phyloP scores from a whole-genome alignment of 164 flowering plant species.

The Platanus orientalis region DNA sequence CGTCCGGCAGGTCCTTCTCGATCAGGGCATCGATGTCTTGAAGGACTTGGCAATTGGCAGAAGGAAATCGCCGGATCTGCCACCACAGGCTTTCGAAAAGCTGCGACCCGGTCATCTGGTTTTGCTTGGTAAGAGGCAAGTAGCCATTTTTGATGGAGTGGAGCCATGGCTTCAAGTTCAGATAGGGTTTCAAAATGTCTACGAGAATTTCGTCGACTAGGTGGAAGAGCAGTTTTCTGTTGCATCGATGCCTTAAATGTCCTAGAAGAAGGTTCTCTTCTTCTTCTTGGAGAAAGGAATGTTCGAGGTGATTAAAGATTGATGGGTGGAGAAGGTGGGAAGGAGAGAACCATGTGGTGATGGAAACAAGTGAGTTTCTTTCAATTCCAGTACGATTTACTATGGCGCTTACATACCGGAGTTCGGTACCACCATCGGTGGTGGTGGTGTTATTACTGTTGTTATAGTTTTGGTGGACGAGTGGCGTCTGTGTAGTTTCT shows the following conservation, averaged over 20 bases:
- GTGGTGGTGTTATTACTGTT: not conserved
- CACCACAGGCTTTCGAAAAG: constrained; percentile 31
- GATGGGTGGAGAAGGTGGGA: constrained; percentile 64
- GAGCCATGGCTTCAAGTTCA: constrained; percentile 24
- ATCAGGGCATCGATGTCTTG: constrained; percentile 71
- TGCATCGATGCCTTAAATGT: constrained; percentile 20
- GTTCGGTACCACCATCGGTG: constrained; percentile 17
- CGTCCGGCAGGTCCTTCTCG: constrained; percentile 40
- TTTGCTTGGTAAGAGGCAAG: not conserved
- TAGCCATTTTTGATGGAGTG: not conserved
- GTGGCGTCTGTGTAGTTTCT: not conserved
- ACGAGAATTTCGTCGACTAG: constrained; percentile 44
- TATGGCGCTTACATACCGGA: constrained; percentile 48
- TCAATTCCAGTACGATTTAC: constrained; percentile 42
- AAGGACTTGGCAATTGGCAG: constrained; percentile 43
- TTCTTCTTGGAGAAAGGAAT: constrained; percentile 2
- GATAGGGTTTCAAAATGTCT: constrained; percentile 24
- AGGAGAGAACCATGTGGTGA: constrained; percentile 46
- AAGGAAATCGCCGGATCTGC: constrained; percentile 38
- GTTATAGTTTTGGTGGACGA: constrained; percentile 19
- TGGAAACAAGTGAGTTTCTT: constrained; percentile 25
- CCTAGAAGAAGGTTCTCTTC: not conserved
- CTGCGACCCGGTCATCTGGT: constrained; percentile 20
- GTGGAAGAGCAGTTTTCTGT: constrained; percentile 40
- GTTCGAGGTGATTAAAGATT: constrained; percentile 48